A percentile compares a stretch with the other conserved stretches of the same genome.
Evolutionary conservation across 2,329 filamentous ascomycete species (phyloP).

Genomic region (Ilyonectria mors-panacis): DNA sequence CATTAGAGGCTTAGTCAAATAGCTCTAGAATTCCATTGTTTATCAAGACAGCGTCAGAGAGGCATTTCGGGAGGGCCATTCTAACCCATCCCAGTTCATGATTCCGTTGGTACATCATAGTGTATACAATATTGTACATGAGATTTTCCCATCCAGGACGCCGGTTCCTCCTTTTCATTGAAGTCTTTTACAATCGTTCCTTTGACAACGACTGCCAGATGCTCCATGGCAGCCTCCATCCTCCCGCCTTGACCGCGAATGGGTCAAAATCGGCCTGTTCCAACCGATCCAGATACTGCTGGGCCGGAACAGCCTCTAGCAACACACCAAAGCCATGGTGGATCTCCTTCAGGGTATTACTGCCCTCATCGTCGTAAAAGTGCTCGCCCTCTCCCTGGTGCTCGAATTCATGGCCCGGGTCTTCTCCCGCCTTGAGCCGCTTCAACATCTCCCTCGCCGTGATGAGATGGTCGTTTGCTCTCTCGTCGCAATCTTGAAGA

Average conservation of each 20-base stretch:
- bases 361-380: slow-evolving; percentile 58
- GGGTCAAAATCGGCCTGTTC: slow-evolving; percentile 88
- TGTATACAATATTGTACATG: slow-evolving; percentile 36
- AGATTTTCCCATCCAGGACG: slow-evolving; percentile 6
- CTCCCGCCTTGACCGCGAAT: slow-evolving; percentile 74
- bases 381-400: slow-evolving; percentile 84
- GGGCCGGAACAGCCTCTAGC: slow-evolving; percentile 83
- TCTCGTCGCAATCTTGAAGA: slow-evolving; percentile 92
- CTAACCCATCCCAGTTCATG: slow-evolving; percentile 15
- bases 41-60: background rate
- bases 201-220: slow-evolving; percentile 69
- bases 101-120: slow-evolving; percentile 24
- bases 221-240: slow-evolving; percentile 90
- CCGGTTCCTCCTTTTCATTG: background rate
- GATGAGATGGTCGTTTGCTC: slow-evolving; percentile 95
- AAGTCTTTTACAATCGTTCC: slow-evolving; percentile 58
- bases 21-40: too few species aligned
- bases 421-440: slow-evolving; percentile 80
- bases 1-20: background rate
- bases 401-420: slow-evolving; percentile 89
- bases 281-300: slow-evolving; percentile 83
- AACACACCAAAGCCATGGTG: slow-evolving; percentile 82
- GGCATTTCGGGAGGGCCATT: background rate
- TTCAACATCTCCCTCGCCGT: slow-evolving; percentile 93
- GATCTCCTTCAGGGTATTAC: slow-evolving; percentile 58